Percentiles rank a stretch among this genome's conserved stretches.
Evolutionary conservation across 208 protist species (phyloP).

Genomic region (Leishmania gerbilli): DNA sequence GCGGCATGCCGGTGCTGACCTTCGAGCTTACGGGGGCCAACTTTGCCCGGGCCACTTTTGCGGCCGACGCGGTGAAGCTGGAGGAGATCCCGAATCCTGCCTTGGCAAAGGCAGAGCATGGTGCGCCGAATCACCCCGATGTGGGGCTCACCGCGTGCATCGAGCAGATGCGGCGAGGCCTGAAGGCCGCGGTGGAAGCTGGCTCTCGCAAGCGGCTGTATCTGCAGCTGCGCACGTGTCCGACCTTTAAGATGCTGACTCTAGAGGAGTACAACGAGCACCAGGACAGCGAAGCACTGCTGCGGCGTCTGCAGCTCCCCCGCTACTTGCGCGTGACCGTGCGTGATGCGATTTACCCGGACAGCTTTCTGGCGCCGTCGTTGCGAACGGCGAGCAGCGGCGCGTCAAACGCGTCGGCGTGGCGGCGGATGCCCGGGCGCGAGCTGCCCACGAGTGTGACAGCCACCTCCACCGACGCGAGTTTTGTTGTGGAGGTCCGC

Average conservation of each 20-base stretch:
- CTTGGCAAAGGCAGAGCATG: background rate
- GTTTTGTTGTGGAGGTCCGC: conserved; percentile 68
- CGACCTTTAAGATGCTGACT: conserved; percentile 75
- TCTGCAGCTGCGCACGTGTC: conserved; percentile 69
- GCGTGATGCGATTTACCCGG: conserved; percentile 45
- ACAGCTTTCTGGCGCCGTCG: conserved; percentile 52
- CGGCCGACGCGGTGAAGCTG: conserved; percentile 42
- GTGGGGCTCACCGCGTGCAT: conserved; percentile 79
- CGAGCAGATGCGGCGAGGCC: conserved; percentile 44
- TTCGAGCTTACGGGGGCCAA: conserved; percentile 62
- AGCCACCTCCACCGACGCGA: conserved; percentile 35
- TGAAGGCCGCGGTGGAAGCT: conserved; percentile 36
- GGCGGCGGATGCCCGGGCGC: background rate
- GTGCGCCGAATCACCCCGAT: background rate
- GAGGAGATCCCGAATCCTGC: conserved; percentile 77
- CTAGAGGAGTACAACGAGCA: conserved; percentile 83
- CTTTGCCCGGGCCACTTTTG: conserved; percentile 35
- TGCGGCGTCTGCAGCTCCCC: conserved; percentile 58
- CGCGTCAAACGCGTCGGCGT: background rate
- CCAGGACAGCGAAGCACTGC: conserved; percentile 70
- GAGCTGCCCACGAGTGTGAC: background rate
- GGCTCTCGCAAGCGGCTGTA: conserved; percentile 59
- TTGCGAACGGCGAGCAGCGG: background rate
- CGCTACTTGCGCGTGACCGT: conserved; percentile 76
- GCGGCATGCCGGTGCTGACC: conserved; percentile 60